Evolutionary conservation across 768 basidiomycete genomes (phyloP).

Genomic region (Leccinum longicurvipes): DNA sequence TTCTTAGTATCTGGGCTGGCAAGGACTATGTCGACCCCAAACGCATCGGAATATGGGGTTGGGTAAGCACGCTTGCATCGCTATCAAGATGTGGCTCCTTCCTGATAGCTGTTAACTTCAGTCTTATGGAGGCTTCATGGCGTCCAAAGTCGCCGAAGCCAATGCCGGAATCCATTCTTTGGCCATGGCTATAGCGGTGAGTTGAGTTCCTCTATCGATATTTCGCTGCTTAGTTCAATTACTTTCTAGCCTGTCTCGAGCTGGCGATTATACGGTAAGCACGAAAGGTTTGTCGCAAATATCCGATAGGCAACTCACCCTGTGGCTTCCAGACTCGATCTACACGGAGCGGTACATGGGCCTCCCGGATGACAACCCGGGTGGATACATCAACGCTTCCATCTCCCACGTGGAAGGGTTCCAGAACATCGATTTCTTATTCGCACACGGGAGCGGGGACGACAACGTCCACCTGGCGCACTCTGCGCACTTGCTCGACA

Average conservation of each 20-base stretch:
- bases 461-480: constrained; percentile 97
- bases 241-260: constrained; percentile 73
- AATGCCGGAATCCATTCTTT: constrained; percentile 86
- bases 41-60: constrained; percentile 96
- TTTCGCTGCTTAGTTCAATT: constrained; percentile 7
- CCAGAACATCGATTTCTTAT: constrained; percentile 70
- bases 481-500: constrained; percentile 87
- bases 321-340: constrained; percentile 66
- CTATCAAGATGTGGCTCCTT: background rate
- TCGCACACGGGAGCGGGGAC: constrained; percentile 93
- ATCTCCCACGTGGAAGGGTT: constrained; percentile 89
- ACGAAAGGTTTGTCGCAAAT: background rate
- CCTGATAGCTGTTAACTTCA: constrained; percentile 28
- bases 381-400: constrained; percentile 87
- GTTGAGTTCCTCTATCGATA: constrained; percentile 26
- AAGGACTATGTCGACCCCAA: constrained; percentile 85
- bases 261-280: constrained; percentile 75
- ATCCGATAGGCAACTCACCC: background rate
- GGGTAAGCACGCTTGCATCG: constrained; percentile 54
- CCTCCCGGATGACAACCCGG: constrained; percentile 70
- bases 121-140: constrained; percentile 98
- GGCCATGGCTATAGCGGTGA: constrained; percentile 86
- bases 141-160: constrained; percentile 87
- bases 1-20: constrained; percentile 69
- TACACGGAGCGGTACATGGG: constrained; percentile 99